Evolutionary conservation across 2,329 filamentous ascomycete genomes (phyloP), one percentile per base, ranked within the genome.

Genomic region (Botryotinia globosa): DNA sequence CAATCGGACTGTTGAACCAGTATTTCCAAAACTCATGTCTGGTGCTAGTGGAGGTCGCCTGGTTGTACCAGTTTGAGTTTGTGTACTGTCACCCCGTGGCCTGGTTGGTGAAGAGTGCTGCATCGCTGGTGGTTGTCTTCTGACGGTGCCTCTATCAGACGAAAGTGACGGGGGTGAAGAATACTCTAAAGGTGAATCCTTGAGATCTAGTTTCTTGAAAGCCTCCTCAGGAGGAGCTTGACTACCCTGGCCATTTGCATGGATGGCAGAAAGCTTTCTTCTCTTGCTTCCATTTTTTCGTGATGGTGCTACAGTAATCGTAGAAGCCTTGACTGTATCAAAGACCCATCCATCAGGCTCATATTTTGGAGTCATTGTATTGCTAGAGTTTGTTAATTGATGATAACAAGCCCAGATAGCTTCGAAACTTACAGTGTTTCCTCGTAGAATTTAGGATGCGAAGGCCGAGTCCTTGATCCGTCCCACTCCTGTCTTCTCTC

Each of bases 331-430:
- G 80, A 98, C 90, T 0, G 95, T 98, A 79, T 98, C 95, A 80
- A 98, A 98, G 3, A 97, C 91, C 95, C 95, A 98, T 76, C 93
- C 94, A 75, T 97, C 94, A 25, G 92, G 86, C 8, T 94, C 91
- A 54, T 88, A 85, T 76, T 85, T 89, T 3, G 88, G 86, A 3
- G 88, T 86, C 71, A 97, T 87, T 14, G 88, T 90, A 77, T 91
- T 89, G 66, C 86, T 88, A 72, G n/a, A 22, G 64, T 42, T 37
- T 77, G 77, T 81, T 77, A 59, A 73, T 51, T 42, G 16, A 22
- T 73, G 29, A 48, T 29, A 5, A 42, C 8, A 9, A 9, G 29
- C 9, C 5, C 10, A 54, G 29, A 37, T 65, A 16, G 1, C 34
- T 32, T 44, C 48, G 39, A 39, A 74, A 37, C 86, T 80, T 82